A percentile compares a stretch with the other conserved stretches of the same genome.
Evolutionary conservation across 108 stramenopile species (phyloP).

Genomic region (Discostella stelligeroides): DNA sequence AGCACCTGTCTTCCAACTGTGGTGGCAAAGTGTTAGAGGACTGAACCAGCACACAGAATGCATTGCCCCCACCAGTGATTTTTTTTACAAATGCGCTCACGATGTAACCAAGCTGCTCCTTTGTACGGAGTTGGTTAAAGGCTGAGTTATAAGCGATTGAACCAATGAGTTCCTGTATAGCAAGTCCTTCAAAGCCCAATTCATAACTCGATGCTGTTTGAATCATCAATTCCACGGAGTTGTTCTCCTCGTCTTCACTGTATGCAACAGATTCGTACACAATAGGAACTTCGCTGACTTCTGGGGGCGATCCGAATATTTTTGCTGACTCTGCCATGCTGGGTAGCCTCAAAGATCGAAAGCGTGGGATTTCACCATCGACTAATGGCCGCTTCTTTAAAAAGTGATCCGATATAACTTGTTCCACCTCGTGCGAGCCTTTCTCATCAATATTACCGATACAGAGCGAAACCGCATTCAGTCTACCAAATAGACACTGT

Average conservation of each 20-base stretch:
- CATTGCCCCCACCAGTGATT: constrained; percentile 73
- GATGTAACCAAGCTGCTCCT: constrained; percentile 89
- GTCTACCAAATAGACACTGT: constrained; percentile 62
- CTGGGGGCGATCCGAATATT: constrained; percentile 67
- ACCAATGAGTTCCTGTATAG: constrained; percentile 73
- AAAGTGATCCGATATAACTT: constrained; percentile 63
- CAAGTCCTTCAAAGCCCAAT: constrained; percentile 79
- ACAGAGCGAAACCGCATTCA: constrained; percentile 72
- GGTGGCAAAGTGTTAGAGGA: constrained; percentile 65
- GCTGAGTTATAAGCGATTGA: constrained; percentile 87
- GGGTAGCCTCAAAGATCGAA: constrained; percentile 75
- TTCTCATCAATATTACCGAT: constrained; percentile 88
- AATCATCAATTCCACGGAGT: constrained; percentile 75
- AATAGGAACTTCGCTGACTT: constrained; percentile 50
- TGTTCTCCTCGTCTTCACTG: constrained; percentile 79
- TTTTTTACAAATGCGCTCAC: constrained; percentile 79
- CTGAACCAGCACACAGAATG: constrained; percentile 72
- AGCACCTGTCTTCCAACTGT: constrained; percentile 71
- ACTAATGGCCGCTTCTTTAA: constrained; percentile 54
- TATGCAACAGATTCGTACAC: constrained; percentile 72
- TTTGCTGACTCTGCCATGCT: constrained; percentile 66
- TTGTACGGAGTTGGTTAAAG: constrained; percentile 83
- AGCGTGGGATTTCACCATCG: constrained; percentile 70
- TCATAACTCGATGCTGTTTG: constrained; percentile 72
- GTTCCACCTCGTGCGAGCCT: constrained; percentile 55